These are phyloP conservation scores for Suillus cothurnatus DNA, from an alignment of 768 basidiomycete species.

Conservation along the genomic window DNA sequence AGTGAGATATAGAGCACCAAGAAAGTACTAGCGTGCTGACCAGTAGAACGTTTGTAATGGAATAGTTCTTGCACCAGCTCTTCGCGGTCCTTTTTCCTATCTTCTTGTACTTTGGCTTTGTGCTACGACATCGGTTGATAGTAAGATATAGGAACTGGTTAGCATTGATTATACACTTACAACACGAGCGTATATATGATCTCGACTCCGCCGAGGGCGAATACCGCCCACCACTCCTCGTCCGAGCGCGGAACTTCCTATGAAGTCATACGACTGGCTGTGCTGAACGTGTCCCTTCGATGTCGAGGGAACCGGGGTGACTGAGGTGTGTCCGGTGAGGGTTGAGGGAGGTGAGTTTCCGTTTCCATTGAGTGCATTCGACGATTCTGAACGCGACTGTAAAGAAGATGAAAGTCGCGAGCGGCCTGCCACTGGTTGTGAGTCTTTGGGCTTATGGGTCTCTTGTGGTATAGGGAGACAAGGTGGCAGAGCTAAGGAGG, in stretches of 20 bases:
- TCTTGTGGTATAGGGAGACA: conserved; percentile 19
- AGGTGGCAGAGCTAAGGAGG: conserved; percentile 11
- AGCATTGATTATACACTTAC: conserved; percentile 31
- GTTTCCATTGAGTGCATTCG: conserved; percentile 15
- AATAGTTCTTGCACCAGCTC: conserved; percentile 55
- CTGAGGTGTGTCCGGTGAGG: conserved; percentile 22
- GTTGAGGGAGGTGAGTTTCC: conserved; percentile 22
- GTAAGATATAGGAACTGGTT: neutral
- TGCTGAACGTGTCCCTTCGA: conserved; percentile 18
- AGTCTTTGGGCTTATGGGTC: conserved; percentile 11
- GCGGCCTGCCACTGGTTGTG: conserved; percentile 16
- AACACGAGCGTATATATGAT: conserved; percentile 50
- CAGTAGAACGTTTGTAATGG: conserved; percentile 43
- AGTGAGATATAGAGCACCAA: conserved; percentile 7
- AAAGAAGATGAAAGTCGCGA: conserved; percentile 21
- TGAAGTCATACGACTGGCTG: conserved; percentile 14
- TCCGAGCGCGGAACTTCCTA: conserved; percentile 23
- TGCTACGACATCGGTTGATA: conserved; percentile 42
- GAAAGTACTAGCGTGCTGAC: conserved; percentile 32
- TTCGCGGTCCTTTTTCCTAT: conserved; percentile 47
- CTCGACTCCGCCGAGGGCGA: conserved; percentile 32
- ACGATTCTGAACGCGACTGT: conserved; percentile 25
- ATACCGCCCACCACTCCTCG: conserved; percentile 20
- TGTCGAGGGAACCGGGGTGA: conserved; percentile 9
- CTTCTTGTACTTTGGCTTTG: conserved; percentile 50